phyloP scores from a whole-genome alignment of 2,329 filamentous ascomycete species.

The Sphaceloma murrayae region DNA sequence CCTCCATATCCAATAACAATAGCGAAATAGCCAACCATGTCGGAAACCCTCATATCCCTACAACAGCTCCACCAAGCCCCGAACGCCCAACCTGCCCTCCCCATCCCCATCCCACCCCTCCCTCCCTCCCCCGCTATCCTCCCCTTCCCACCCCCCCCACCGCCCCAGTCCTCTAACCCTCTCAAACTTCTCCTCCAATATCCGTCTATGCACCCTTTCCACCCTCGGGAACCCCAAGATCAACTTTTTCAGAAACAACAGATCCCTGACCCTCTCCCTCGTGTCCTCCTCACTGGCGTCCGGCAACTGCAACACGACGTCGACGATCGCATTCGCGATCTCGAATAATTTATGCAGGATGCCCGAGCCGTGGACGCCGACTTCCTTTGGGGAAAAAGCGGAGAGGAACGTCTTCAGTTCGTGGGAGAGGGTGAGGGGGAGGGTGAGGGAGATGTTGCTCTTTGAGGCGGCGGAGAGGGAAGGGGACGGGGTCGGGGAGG shows the following conservation, averaged over 20 bases:
- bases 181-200: constrained; percentile 20
- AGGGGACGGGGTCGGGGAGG: not conserved
- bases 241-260: constrained; percentile 24
- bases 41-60: not conserved
- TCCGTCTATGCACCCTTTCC: constrained; percentile 16
- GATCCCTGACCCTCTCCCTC: constrained; percentile 43
- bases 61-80: constrained; percentile 8
- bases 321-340: constrained; percentile 50
- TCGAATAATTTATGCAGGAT: constrained; percentile 53
- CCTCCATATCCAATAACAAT: too few species aligned
- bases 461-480: constrained; percentile 17
- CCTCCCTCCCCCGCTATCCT: not conserved
- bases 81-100: constrained; percentile 5
- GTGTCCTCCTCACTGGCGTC: constrained; percentile 39
- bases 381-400: constrained; percentile 36
- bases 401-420: constrained; percentile 36
- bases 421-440: constrained; percentile 37
- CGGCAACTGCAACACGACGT: constrained; percentile 46
- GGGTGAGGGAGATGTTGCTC: constrained; percentile 33
- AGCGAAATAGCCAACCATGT: too few species aligned
- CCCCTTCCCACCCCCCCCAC: not conserved
- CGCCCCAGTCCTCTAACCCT: constrained; percentile 15
- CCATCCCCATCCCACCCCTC: not conserved
- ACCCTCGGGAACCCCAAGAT: constrained; percentile 19
- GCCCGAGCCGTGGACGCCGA: constrained; percentile 47